These are phyloP conservation scores for Suillus weaverae DNA, from an alignment of 768 basidiomycete genomes.

Conservation along the genomic window DNA sequence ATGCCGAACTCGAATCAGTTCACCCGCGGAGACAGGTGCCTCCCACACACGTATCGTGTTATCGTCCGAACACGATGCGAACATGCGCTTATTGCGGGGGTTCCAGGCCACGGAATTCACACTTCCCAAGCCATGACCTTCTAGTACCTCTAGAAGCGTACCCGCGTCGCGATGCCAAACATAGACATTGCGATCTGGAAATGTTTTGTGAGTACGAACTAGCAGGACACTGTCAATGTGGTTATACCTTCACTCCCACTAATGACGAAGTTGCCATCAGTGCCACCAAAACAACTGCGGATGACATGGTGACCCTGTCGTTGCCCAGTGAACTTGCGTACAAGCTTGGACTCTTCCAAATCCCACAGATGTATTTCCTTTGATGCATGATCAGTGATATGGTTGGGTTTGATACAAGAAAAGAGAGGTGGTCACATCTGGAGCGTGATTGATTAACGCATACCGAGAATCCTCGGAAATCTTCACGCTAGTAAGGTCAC, in stretches of 20 bases:
- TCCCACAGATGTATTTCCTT: conserved; percentile 93
- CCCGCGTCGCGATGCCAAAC: conserved; percentile 93
- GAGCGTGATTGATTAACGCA: conserved; percentile 84
- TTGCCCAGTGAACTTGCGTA: conserved; percentile 85
- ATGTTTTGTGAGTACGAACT: conserved; percentile 13
- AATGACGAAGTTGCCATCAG: conserved; percentile 83
- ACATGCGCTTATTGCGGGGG: conserved; percentile 83
- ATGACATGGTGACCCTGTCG: conserved; percentile 83
- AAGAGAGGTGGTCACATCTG: conserved; percentile 66
- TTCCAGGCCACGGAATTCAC: conserved; percentile 99
- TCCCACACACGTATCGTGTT: conserved; percentile 90
- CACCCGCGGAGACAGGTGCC: conserved; percentile 24
- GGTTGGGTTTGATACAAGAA: neutral
- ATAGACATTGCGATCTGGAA: conserved; percentile 86
- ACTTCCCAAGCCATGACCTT: conserved; percentile 84
- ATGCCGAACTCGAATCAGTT: conserved; percentile 20
- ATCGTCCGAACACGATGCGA: conserved; percentile 97
- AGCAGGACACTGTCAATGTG: neutral
- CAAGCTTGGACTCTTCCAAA: conserved; percentile 63
- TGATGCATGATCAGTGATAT: conserved; percentile 13
- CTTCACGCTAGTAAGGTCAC: conserved; percentile 86
- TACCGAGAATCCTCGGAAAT: conserved; percentile 84
- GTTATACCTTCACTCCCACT: conserved; percentile 91
- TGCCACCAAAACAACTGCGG: conserved; percentile 91
- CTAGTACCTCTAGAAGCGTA: conserved; percentile 78